Conservation (phyloP, 768 basidiomycete species). For the Pleurotus citrinopileatus region DNA sequence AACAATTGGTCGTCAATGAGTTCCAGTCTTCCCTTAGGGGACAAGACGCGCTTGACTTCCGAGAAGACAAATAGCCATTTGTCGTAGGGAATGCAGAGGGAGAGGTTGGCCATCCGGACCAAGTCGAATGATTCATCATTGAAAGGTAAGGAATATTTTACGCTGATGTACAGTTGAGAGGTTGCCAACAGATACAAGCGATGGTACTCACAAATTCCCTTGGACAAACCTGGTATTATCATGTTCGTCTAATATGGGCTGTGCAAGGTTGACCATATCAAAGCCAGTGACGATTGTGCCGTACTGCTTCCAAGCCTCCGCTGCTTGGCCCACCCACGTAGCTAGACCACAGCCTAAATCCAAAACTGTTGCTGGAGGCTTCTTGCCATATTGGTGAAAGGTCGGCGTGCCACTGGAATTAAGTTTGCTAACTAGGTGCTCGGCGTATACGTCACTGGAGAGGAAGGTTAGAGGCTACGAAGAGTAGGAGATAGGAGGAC, state of each 20-base stretch:
- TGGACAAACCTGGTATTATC: conserved; percentile 51
- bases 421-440: conserved; percentile 54
- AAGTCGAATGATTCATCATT: conserved; percentile 62
- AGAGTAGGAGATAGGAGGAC: conserved; percentile 19
- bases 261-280: conserved; percentile 53
- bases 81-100: conserved; percentile 56
- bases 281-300: conserved; percentile 56
- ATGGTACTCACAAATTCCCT: conserved; percentile 63
- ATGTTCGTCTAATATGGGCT: conserved; percentile 31
- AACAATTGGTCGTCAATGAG: conserved; percentile 70
- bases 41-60: conserved; percentile 64
- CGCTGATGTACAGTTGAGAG: conserved; percentile 31
- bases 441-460: conserved; percentile 58
- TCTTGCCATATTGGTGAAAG: conserved; percentile 50
- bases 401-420: conserved; percentile 52
- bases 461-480: conserved; percentile 13
- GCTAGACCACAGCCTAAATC: conserved; percentile 79
- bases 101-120: conserved; percentile 70
- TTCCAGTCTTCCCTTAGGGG: conserved; percentile 62
- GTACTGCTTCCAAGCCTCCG: conserved; percentile 53
- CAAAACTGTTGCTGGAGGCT: conserved; percentile 53
- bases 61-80: conserved; percentile 57
- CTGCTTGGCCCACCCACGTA: conserved; percentile 63
- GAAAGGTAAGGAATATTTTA: conserved; percentile 60
- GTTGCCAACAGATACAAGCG: conserved; percentile 1